Conservation (phyloP, 2,329 filamentous ascomycete genomes). For the Neofusicoccum kwambonambiense region DNA sequence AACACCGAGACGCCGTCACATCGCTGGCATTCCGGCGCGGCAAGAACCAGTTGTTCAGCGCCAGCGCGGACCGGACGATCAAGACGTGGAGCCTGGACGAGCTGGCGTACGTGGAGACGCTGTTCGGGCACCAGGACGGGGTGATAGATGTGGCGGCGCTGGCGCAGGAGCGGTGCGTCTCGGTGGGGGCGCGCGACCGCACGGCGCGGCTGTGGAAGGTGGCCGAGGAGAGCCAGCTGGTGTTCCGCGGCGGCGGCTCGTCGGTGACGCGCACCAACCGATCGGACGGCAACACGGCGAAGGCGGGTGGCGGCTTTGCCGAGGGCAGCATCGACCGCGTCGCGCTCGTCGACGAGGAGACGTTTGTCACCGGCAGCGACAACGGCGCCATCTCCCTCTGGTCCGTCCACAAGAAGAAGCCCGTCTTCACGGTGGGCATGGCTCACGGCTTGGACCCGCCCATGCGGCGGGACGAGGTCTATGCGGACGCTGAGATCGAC, state of each 20-base stretch:
- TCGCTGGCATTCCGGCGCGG: conserved; percentile 81
- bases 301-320: conserved; percentile 47
- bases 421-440: conserved; percentile 72
- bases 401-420: conserved; percentile 93
- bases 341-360: conserved; percentile 82
- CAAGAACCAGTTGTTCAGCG: conserved; percentile 88
- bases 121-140: conserved; percentile 93
- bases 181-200: conserved; percentile 84
- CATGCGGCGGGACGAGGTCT: conserved; percentile 65
- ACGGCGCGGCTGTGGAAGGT: conserved; percentile 96
- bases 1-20: conserved; percentile 86
- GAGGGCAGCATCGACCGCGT: conserved; percentile 91
- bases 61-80: conserved; percentile 86
- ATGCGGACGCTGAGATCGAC: conserved; percentile 65
- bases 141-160: conserved; percentile 77
- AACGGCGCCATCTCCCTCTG: conserved; percentile 85
- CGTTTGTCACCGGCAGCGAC: conserved; percentile 91
- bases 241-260: conserved; percentile 82
- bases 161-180: conserved; percentile 83
- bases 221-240: conserved; percentile 88
- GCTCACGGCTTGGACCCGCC: conserved; percentile 83
- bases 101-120: conserved; percentile 88
- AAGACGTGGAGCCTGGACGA: conserved; percentile 95
- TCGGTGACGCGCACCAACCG: conserved; percentile 36
- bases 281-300: conserved; percentile 24